Percentiles rank a stretch among this genome's conserved stretches.
Evolutionary conservation across 139 green algal genomes (phyloP).

Genomic region (Diplosphaera chodatii): DNA sequence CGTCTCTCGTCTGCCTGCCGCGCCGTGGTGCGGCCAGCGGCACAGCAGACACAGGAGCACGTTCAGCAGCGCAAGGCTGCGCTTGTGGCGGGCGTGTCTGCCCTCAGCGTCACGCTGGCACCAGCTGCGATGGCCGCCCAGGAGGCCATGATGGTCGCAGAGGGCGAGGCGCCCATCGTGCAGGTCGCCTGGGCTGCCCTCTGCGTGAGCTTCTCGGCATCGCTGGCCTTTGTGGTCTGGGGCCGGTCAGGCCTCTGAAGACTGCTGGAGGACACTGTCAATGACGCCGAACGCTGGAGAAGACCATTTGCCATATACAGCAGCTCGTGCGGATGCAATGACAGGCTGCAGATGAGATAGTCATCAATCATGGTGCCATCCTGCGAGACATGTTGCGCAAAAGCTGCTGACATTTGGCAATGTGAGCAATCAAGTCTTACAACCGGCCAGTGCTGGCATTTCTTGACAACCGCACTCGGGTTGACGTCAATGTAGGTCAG

Average conservation of each 20-base stretch:
- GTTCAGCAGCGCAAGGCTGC: constrained; percentile 13
- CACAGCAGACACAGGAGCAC: not conserved
- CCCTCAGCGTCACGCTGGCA: constrained; percentile 46
- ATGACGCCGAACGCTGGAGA: no score
- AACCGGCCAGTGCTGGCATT: no score
- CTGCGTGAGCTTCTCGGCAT: constrained; percentile 81
- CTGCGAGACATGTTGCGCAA: no score
- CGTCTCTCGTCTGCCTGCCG: not conserved
- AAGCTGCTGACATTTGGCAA: no score
- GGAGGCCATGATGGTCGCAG: constrained; percentile 70
- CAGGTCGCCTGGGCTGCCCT: constrained; percentile 74
- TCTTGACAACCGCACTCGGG: no score
- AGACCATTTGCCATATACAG: not conserved
- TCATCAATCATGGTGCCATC: no score
- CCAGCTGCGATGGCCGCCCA: constrained; percentile 68
- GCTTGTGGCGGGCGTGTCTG: constrained; percentile 37
- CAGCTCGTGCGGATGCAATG: no score
- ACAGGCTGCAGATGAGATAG: no score
- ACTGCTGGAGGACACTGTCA: no score
- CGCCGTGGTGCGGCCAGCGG: not conserved
- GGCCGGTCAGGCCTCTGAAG: constrained; percentile 73
- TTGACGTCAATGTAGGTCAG: no score
- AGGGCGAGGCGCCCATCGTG: constrained; percentile 76
- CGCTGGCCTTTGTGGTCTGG: constrained; percentile 80
- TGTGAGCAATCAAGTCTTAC: no score